phyloP scores from a whole-genome alignment of 2,329 filamentous ascomycete genomes.

The Penicillium sp. region DNA sequence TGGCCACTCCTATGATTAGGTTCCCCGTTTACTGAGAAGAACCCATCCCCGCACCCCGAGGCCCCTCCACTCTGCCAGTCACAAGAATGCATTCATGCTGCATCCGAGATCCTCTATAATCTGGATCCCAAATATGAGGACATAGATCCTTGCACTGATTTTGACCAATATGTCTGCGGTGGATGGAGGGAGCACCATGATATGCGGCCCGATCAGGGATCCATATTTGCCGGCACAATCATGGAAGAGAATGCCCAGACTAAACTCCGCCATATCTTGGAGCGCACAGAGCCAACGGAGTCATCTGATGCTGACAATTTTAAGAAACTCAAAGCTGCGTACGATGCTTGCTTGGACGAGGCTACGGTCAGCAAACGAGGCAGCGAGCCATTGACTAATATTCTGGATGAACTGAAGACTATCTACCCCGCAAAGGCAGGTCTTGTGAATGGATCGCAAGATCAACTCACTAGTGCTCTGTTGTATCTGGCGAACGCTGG shows the following conservation, averaged over 20 bases:
- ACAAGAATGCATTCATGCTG: constrained; percentile 62
- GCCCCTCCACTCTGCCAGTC: constrained; percentile 50
- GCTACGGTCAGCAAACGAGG: constrained; percentile 56
- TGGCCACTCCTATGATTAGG: background rate
- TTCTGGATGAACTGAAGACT: constrained; percentile 54
- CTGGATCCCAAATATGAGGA: constrained; percentile 60
- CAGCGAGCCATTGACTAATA: constrained; percentile 53
- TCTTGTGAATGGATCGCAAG: constrained; percentile 17
- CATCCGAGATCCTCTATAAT: constrained; percentile 61
- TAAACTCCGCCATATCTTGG: constrained; percentile 61
- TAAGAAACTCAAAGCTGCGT: constrained; percentile 62
- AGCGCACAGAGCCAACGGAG: constrained; percentile 47
- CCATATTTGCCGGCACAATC: constrained; percentile 59
- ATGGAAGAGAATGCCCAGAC: constrained; percentile 61
- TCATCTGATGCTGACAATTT: constrained; percentile 53
- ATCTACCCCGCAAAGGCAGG: constrained; percentile 43
- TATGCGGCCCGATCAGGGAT: constrained; percentile 62
- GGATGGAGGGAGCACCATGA: constrained; percentile 65
- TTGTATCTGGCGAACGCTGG: constrained; percentile 39
- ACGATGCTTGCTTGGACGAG: constrained; percentile 65
- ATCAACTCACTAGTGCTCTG: constrained; percentile 36
- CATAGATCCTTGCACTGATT: constrained; percentile 67
- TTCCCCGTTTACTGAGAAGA: constrained; percentile 5
- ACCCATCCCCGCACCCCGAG: constrained; percentile 13
- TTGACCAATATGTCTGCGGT: constrained; percentile 66